These are phyloP conservation scores for Syzygium grande DNA, from an alignment of 345 rosid species.

Conservation along the genomic window DNA sequence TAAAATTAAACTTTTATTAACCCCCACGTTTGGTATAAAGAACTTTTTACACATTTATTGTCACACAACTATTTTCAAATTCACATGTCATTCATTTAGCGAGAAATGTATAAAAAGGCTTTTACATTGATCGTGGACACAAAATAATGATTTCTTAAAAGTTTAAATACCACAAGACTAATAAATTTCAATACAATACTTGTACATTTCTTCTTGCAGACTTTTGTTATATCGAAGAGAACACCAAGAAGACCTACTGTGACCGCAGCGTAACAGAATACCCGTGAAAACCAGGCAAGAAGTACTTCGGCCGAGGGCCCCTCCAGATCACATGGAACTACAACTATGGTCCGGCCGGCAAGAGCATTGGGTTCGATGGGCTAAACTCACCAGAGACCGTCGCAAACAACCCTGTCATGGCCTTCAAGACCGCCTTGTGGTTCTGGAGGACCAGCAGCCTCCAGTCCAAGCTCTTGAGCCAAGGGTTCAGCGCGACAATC, in stretches of 20 bases:
- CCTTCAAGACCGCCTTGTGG: constrained; percentile 44
- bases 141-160: no score
- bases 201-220: not conserved
- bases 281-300: constrained; percentile 19
- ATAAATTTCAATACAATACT: not conserved
- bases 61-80: not conserved
- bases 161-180: not conserved
- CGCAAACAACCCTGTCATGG: constrained; percentile 16
- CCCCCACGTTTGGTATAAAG: no score
- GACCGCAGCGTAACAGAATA: not conserved
- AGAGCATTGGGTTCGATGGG: constrained; percentile 17
- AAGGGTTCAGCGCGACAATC: constrained; percentile 45
- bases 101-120: no score
- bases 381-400: constrained; percentile 32
- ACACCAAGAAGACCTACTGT: constrained; percentile 13
- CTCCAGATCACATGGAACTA: constrained; percentile 45
- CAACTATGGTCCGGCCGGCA: constrained; percentile 44
- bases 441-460: constrained; percentile 43
- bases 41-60: no score
- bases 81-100: not conserved
- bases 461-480: constrained; percentile 14
- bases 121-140: no score
- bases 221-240: constrained; percentile 22
- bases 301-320: constrained; percentile 54
- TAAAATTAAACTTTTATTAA: no score